phyloP scores from a whole-genome alignment of 202 grass and related monocot genomes.

The Schoenoplectus triqueter region DNA sequence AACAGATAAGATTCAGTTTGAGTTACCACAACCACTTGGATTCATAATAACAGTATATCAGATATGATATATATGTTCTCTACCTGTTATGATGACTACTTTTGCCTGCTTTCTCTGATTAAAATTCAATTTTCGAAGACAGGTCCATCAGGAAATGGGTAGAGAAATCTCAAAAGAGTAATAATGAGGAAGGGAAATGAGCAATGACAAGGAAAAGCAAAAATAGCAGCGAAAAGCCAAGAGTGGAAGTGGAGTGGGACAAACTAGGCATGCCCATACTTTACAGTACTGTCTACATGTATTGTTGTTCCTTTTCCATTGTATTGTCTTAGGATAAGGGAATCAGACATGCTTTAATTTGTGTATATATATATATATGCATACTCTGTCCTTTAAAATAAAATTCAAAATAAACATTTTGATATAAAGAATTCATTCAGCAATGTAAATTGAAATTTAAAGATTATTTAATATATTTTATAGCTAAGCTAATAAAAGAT shows the following conservation, averaged over 20 bases:
- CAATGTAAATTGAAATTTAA: too few species aligned
- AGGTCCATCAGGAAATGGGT: neutral
- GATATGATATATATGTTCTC: neutral
- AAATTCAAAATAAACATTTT: too few species aligned
- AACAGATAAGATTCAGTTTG: neutral
- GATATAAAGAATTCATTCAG: too few species aligned
- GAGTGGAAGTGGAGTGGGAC: neutral
- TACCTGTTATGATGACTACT: neutral
- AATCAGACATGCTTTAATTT: neutral
- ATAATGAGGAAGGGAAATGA: slow-evolving; percentile 25
- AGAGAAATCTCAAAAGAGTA: slow-evolving; percentile 3
- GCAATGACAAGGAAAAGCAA: slow-evolving; percentile 25
- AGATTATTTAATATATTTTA: too few species aligned
- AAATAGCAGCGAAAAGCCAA: slow-evolving; percentile 16
- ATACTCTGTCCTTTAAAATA: too few species aligned
- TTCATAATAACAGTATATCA: slow-evolving; percentile 11
- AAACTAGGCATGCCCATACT: neutral
- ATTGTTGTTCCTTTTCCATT: slow-evolving; percentile 13
- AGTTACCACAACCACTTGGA: neutral
- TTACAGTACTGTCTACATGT: neutral
- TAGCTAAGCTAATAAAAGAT: too few species aligned
- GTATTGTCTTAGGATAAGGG: neutral
- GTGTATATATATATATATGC: too few species aligned
- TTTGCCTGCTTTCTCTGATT: neutral
- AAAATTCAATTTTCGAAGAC: neutral